phyloP scores from a whole-genome alignment of 768 basidiomycete species.

The Sarcodon sp. region DNA sequence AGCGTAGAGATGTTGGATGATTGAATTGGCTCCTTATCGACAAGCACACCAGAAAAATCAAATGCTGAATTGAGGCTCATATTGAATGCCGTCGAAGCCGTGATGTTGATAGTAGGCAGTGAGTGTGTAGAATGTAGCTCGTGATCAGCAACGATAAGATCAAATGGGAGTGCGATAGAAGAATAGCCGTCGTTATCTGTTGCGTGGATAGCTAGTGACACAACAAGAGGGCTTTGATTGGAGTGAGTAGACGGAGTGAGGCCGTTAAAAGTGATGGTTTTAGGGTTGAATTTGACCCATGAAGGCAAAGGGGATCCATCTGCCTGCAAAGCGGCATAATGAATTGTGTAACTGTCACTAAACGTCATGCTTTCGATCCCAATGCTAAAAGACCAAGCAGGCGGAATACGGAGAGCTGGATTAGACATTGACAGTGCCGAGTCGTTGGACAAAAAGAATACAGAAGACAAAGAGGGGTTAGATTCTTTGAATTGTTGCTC shows the following conservation, averaged over 20 bases:
- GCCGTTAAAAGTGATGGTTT: slow-evolving; percentile 66
- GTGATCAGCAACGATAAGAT: slow-evolving; percentile 53
- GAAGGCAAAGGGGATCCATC: slow-evolving; percentile 61
- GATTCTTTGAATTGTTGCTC: slow-evolving; percentile 43
- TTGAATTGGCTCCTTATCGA: slow-evolving; percentile 49
- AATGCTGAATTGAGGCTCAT: slow-evolving; percentile 36
- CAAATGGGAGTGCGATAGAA: slow-evolving; percentile 45
- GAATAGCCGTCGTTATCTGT: slow-evolving; percentile 68
- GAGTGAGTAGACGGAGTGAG: slow-evolving; percentile 42
- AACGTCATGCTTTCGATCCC: slow-evolving; percentile 66
- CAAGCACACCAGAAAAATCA: slow-evolving; percentile 50
- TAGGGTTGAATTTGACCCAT: slow-evolving; percentile 65
- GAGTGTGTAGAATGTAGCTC: slow-evolving; percentile 40
- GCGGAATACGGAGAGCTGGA: slow-evolving; percentile 62
- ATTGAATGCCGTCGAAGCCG: slow-evolving; percentile 39
- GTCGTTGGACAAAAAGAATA: slow-evolving; percentile 47
- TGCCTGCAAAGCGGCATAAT: slow-evolving; percentile 48
- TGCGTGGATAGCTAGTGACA: slow-evolving; percentile 48
- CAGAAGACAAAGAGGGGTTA: slow-evolving; percentile 64
- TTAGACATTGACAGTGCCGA: slow-evolving; percentile 36
- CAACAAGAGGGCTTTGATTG: slow-evolving; percentile 23
- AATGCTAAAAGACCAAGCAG: slow-evolving; percentile 82
- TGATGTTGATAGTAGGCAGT: slow-evolving; percentile 62
- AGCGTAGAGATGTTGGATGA: slow-evolving; percentile 44
- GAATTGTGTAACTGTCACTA: slow-evolving; percentile 30